phyloP scores from a whole-genome alignment of 305 asterid species.

The Solanum hybrid region DNA sequence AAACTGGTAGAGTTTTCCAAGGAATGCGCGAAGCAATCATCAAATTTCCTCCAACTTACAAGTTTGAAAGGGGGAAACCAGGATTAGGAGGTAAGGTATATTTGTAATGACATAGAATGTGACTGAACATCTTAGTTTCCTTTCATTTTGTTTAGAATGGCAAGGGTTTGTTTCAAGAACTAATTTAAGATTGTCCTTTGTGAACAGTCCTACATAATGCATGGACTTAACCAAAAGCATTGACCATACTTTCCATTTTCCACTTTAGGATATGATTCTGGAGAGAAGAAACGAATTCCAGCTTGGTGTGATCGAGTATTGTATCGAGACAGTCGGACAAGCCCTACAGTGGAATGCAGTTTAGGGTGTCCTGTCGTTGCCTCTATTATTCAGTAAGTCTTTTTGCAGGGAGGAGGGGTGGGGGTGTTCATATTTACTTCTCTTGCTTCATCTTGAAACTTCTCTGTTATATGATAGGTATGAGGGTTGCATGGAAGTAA shows the following conservation, averaged over 20 bases:
- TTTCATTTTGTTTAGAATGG: not conserved
- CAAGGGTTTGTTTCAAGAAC: not conserved
- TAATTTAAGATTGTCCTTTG: not conserved
- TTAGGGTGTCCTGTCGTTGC: constrained; percentile 86
- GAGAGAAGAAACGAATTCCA: constrained; percentile 91
- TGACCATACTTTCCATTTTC: not conserved
- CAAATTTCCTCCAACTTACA: constrained; percentile 89
- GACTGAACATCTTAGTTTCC: not conserved
- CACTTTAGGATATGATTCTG: constrained; percentile 79
- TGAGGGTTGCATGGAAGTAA: constrained; percentile 88
- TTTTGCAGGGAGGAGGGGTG: not conserved
- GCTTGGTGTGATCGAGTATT: constrained; percentile 95
- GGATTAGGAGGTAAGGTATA: constrained; percentile 76
- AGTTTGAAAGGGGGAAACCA: constrained; percentile 85
- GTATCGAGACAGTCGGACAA: constrained; percentile 62
- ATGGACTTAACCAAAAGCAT: not conserved
- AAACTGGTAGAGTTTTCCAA: constrained; percentile 82
- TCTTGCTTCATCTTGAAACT: not conserved
- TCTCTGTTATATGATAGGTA: constrained; percentile 34
- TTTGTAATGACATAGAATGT: not conserved
- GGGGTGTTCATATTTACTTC: not conserved
- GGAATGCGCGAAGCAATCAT: constrained; percentile 94
- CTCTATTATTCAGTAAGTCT: constrained; percentile 62
- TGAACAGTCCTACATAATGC: not conserved
- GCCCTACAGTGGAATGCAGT: constrained; percentile 53